These are phyloP conservation scores for Ophiostoma australiae DNA, from an alignment of 2,329 filamentous ascomycete genomes.

Conservation along the genomic window DNA sequence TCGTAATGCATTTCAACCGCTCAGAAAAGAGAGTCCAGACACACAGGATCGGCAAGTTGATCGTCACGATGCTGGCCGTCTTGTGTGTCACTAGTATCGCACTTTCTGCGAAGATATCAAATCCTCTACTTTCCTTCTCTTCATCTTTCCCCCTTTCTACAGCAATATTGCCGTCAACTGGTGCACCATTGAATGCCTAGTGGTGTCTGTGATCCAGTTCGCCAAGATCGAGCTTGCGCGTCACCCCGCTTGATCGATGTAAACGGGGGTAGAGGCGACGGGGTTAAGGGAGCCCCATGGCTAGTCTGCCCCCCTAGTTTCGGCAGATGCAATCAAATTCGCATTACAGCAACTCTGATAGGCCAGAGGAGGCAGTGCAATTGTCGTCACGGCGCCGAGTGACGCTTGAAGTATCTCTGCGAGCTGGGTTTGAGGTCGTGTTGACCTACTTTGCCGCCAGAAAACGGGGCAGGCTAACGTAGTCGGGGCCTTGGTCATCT, in stretches of 20 bases:
- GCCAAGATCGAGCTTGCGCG: slow-evolving; percentile 8
- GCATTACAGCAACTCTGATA: slow-evolving; percentile 2
- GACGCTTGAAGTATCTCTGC: neutral
- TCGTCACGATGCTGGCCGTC: neutral
- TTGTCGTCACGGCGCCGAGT: neutral
- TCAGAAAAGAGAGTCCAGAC: neutral
- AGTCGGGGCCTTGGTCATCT: neutral
- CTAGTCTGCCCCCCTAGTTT: neutral
- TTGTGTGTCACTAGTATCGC: neutral
- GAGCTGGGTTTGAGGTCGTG: neutral
- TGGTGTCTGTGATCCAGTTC: slow-evolving; percentile 3
- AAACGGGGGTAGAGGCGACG: slow-evolving; percentile 7
- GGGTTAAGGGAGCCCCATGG: neutral
- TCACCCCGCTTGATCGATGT: neutral
- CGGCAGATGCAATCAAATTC: neutral
- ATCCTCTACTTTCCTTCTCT: neutral
- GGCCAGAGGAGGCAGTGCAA: neutral
- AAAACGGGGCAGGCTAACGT: neutral
- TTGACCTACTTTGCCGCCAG: neutral
- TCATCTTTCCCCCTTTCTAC: neutral
- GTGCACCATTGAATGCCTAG: neutral
- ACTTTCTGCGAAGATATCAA: neutral
- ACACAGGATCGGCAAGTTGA: neutral
- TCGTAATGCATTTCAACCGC: neutral
- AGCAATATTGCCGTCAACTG: neutral